Evolutionary conservation across 495 filamentous ascomycete genomes (phyloP).

Genomic region (Friedmanniomyces endolithicus): DNA sequence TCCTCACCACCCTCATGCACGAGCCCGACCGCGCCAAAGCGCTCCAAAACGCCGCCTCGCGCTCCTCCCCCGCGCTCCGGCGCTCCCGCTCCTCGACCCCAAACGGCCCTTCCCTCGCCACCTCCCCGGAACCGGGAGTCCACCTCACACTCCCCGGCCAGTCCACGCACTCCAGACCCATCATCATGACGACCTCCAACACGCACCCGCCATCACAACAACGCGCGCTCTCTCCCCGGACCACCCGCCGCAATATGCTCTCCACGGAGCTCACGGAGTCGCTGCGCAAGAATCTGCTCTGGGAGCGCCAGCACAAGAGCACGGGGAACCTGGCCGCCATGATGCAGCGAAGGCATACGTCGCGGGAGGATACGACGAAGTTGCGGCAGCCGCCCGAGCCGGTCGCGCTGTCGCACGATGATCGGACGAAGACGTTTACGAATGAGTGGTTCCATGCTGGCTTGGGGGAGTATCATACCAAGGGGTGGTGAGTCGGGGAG

Average conservation of each 20-base stretch:
- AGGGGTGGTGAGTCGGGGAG: conserved; percentile 68
- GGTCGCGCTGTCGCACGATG: conserved; percentile 25
- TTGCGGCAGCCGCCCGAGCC: conserved; percentile 59
- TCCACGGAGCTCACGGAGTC: conserved; percentile 82
- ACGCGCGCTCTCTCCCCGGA: conserved; percentile 67
- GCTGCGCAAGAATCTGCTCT: conserved; percentile 63
- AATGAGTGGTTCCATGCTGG: conserved; percentile 55
- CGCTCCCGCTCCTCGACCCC: conserved; percentile 62
- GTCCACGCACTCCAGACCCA: conserved; percentile 64
- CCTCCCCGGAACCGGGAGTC: conserved; percentile 47
- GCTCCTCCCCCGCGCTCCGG: conserved; percentile 72
- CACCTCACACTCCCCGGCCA: conserved; percentile 32
- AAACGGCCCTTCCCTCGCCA: conserved; percentile 58
- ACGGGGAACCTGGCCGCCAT: conserved; percentile 50
- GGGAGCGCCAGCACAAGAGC: conserved; percentile 82
- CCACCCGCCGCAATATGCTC: conserved; percentile 93
- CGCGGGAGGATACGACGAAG: conserved; percentile 76
- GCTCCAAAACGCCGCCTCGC: conserved; percentile 53
- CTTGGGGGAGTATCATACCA: conserved; percentile 56
- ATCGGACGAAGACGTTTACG: conserved; percentile 47
- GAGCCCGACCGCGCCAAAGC: conserved; percentile 57
- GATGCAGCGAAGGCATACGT: conserved; percentile 81
- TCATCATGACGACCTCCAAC: conserved; percentile 64
- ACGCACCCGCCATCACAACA: conserved; percentile 54
- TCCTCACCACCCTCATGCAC: conserved; percentile 82